Evolutionary conservation across 257 asterid species (phyloP).

Genomic region (Solanum chilense): DNA sequence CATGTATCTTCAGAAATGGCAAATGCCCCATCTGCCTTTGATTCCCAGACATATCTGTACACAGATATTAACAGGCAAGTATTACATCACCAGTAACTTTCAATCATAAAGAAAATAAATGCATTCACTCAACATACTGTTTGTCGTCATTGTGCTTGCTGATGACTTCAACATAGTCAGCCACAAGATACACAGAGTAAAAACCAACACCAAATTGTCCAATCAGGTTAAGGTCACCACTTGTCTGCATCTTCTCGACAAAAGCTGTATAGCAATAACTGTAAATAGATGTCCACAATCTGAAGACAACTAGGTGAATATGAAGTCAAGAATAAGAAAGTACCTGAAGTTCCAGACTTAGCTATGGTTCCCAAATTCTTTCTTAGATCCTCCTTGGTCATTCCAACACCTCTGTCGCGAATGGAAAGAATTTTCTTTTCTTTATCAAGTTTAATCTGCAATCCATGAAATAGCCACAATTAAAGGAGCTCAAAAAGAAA

Average conservation of each 20-base stretch:
- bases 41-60: slow-evolving; percentile 85
- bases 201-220: slow-evolving; percentile 98
- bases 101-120: neutral
- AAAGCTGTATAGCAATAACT: slow-evolving; percentile 43
- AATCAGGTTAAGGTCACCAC: slow-evolving; percentile 88
- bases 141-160: slow-evolving; percentile 91
- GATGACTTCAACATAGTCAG: slow-evolving; percentile 89
- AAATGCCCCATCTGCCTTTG: slow-evolving; percentile 93
- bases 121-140: slow-evolving; percentile 42
- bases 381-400: slow-evolving; percentile 93
- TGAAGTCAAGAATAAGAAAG: neutral
- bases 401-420: slow-evolving; percentile 93
- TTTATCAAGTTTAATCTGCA: slow-evolving; percentile 87
- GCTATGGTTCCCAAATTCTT: slow-evolving; percentile 98
- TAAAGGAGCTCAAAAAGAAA: neutral
- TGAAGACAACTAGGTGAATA: neutral
- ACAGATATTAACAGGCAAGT: neutral
- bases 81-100: neutral
- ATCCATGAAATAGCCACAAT: neutral
- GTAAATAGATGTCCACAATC: neutral
- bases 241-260: slow-evolving; percentile 94
- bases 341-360: slow-evolving; percentile 97
- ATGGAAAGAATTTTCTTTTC: slow-evolving; percentile 79
- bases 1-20: slow-evolving; percentile 80
- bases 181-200: slow-evolving; percentile 90